Base-by-base conservation (phyloP, 306 rosid genomes). In the Malus orientalis region DNA sequence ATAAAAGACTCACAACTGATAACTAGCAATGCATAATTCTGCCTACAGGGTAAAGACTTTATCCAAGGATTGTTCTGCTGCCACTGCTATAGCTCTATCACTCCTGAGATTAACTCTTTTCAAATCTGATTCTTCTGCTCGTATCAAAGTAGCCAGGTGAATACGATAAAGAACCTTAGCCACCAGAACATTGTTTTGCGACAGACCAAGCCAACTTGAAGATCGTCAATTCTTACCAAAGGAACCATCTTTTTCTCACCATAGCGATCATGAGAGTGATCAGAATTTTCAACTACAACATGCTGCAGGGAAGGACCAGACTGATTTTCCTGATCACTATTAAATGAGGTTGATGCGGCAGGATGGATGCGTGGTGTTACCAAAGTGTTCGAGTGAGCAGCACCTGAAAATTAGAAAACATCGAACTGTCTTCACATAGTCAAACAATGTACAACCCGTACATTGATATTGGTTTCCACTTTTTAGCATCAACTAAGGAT, bases 101-200 rank as follows among this genome's bases (percentile, higher is more conserved):
- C 85, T 82, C 51, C 84, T 77, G 36, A 68, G 78, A 78, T 91
- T 83, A 63, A 86, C 86, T 86, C 91, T 91, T 84, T 79, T 85
- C 27, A 91, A 81, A 85, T 92, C 93, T 2, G 87, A 81, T 71
- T 91, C 97, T 84, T 84, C 92, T 29, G 90, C 85, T 71, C 88
- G 89, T 81, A 96, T 88, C 87, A 91, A 79, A 70, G 92, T 91
- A 69, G 99, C 99, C 20, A 92, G 87, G 78, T 91, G 96, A 87
- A 96, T 91, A 67, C 99, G 96, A 80, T 91, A 87, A 36, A 91
- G 90, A 84, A 96, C 99, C 84, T 91, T 92, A 18, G 91, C 78
- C 19, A 86, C 98, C 80, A 96, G 73, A 77, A 86, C 74, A 84
- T 87, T 88, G 76, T 91, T 88, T 81, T 82, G 92, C 63, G 97